These are phyloP conservation scores for Ramalina peruviana DNA, from an alignment of 495 filamentous ascomycete genomes.

Conservation along the genomic window DNA sequence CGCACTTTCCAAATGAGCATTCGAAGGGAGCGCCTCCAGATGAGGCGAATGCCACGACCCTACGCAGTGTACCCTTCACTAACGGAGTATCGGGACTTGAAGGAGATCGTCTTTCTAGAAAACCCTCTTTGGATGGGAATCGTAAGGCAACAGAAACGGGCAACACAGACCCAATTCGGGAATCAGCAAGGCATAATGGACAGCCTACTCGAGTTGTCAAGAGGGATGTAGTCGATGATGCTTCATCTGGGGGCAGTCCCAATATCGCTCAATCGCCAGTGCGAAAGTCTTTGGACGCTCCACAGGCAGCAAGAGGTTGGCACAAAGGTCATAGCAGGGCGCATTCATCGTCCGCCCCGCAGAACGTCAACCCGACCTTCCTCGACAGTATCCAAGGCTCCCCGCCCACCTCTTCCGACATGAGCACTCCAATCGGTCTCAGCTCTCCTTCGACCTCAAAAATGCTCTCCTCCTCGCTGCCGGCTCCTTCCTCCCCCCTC, in stretches of 20 bases:
- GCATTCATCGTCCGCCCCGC: conserved; percentile 17
- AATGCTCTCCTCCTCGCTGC: conserved; percentile 58
- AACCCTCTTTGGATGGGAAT: conserved; percentile 38
- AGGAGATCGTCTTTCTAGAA: conserved; percentile 35
- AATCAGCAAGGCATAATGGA: conserved; percentile 20
- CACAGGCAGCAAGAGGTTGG: conserved; percentile 4
- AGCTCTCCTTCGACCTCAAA: conserved; percentile 26
- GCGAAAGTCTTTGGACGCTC: conserved; percentile 8
- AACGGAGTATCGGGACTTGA: conserved; percentile 35
- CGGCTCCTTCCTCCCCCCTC: conserved; percentile 37
- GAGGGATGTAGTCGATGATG: conserved; percentile 4
- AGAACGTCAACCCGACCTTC: conserved; percentile 3
- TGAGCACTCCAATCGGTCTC: conserved; percentile 14
- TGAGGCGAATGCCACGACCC: conserved; percentile 8
- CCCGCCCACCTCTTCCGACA: conserved; percentile 22
- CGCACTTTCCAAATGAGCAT: conserved; percentile 1
- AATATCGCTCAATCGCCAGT: neutral
- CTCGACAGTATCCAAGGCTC: conserved; percentile 3
- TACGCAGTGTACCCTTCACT: conserved; percentile 24
- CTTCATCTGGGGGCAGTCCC: conserved; percentile 11
- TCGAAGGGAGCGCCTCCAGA: conserved; percentile 10
- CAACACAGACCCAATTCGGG: conserved; percentile 18
- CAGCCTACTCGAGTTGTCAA: conserved; percentile 2
- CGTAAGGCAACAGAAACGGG: conserved; percentile 36
- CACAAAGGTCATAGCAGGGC: conserved; percentile 14